Evolutionary conservation across 305 asterid species (phyloP).

Genomic region (Fraxinus platypoda): DNA sequence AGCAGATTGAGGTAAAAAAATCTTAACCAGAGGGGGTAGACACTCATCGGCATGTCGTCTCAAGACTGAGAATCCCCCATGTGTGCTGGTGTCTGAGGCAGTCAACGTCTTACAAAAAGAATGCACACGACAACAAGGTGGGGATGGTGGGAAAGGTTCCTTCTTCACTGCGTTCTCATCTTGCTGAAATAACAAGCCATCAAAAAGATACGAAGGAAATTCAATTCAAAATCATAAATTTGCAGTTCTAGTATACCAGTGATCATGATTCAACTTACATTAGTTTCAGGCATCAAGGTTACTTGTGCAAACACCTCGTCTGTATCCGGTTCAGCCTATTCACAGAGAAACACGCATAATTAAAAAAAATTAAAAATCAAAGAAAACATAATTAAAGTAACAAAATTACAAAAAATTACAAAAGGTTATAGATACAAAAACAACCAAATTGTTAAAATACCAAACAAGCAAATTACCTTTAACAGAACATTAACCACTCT

Average conservation of each 20-base stretch:
- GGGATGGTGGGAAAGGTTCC: slow-evolving; percentile 50
- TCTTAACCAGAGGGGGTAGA: slow-evolving; percentile 82
- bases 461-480: slow-evolving; percentile 46
- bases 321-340: slow-evolving; percentile 87
- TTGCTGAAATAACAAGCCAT: slow-evolving; percentile 49
- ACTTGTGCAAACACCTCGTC: slow-evolving; percentile 95
- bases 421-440: background rate
- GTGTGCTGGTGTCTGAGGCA: slow-evolving; percentile 94
- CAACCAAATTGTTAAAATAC: background rate
- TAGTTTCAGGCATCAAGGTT: slow-evolving; percentile 69
- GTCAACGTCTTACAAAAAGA: slow-evolving; percentile 92
- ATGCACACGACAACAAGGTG: slow-evolving; percentile 68
- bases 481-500: slow-evolving; percentile 68
- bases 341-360: background rate
- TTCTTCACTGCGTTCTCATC: slow-evolving; percentile 68
- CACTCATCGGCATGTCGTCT: slow-evolving; percentile 97
- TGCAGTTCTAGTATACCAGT: background rate
- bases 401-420: background rate
- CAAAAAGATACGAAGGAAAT: background rate
- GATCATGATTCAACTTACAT: slow-evolving; percentile 46
- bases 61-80: slow-evolving; percentile 90
- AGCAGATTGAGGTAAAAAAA: background rate
- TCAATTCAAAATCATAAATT: background rate
- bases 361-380: background rate
- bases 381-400: background rate